These are phyloP conservation scores for Mariannaea elegans DNA, from an alignment of 2,329 filamentous ascomycete species.

Conservation along the genomic window DNA sequence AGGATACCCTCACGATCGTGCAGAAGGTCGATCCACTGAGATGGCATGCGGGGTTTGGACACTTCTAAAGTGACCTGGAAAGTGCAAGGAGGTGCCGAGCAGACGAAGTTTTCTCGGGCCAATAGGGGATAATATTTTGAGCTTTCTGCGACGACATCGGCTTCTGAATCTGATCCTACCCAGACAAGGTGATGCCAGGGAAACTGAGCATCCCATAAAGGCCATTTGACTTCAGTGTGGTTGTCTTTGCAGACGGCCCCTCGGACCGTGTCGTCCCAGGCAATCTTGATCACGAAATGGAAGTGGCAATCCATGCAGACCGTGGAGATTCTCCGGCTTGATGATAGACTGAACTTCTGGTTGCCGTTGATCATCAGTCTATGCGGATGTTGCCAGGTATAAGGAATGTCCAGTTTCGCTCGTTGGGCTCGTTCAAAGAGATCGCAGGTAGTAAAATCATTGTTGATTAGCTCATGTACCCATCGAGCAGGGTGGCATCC, in stretches of 20 bases:
- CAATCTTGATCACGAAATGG: conserved; percentile 52
- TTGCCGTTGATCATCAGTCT: conserved; percentile 51
- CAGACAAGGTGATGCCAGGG: conserved; percentile 52
- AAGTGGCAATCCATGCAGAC: conserved; percentile 53
- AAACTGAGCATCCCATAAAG: conserved; percentile 45
- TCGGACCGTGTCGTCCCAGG: conserved; percentile 43
- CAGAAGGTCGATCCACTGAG: conserved; percentile 54
- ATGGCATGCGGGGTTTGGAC: conserved; percentile 57
- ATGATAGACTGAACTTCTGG: conserved; percentile 44
- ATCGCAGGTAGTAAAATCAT: conserved; percentile 48
- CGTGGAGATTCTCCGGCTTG: conserved; percentile 45
- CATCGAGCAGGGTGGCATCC: conserved; percentile 52
- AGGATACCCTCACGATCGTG: conserved; percentile 56
- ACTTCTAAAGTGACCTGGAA: conserved; percentile 58
- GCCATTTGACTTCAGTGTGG: conserved; percentile 44
- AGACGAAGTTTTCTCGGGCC: conserved; percentile 50
- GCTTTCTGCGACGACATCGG: conserved; percentile 33
- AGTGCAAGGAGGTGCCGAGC: conserved; percentile 53
- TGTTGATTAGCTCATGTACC: conserved; percentile 52
- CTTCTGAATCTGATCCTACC: conserved; percentile 43
- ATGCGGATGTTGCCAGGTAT: conserved; percentile 48
- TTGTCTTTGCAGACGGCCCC: conserved; percentile 43
- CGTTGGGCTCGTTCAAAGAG: conserved; percentile 47
- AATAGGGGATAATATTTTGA: conserved; percentile 51
- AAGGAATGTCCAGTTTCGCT: conserved; percentile 42